Evolutionary conservation across 129 eudicot genomes (phyloP).

Genomic region (Escallonia rubra): DNA sequence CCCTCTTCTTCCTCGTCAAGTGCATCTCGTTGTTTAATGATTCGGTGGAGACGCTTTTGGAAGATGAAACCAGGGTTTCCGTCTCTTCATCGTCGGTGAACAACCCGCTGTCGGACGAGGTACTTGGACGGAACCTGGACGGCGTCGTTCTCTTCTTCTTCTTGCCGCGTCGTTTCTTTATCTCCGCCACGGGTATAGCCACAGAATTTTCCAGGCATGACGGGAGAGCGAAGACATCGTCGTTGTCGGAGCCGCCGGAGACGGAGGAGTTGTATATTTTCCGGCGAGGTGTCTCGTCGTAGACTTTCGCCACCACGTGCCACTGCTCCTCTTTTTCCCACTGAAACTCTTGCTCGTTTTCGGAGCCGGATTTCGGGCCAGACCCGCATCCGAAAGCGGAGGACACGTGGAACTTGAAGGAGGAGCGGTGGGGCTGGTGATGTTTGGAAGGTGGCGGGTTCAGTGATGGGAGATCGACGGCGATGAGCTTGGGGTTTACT

Average conservation of each 20-base stretch:
- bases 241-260: conserved; percentile 29
- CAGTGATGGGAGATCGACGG: conserved; percentile 12
- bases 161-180: conserved; percentile 36
- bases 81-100: conserved; percentile 51
- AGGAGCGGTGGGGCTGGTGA: conserved; percentile 28
- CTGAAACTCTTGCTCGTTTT: conserved; percentile 27
- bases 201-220: background rate
- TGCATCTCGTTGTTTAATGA: conserved; percentile 42
- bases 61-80: conserved; percentile 58
- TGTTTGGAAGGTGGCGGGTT: conserved; percentile 17
- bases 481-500: conserved; percentile 11
- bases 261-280: conserved; percentile 70
- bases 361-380: conserved; percentile 23
- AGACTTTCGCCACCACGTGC: conserved; percentile 55
- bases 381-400: conserved; percentile 40
- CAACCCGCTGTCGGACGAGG: conserved; percentile 54
- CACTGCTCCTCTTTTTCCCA: conserved; percentile 70
- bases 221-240: conserved; percentile 28
- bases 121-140: conserved; percentile 27
- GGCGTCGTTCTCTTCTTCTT: conserved; percentile 20
- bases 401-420: conserved; percentile 55
- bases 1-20: conserved; percentile 7
- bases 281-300: conserved; percentile 52
- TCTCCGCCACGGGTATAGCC: conserved; percentile 1
- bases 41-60: conserved; percentile 58